phyloP scores from a whole-genome alignment of 164 flowering plant genomes.

The Nelumbo lutea region DNA sequence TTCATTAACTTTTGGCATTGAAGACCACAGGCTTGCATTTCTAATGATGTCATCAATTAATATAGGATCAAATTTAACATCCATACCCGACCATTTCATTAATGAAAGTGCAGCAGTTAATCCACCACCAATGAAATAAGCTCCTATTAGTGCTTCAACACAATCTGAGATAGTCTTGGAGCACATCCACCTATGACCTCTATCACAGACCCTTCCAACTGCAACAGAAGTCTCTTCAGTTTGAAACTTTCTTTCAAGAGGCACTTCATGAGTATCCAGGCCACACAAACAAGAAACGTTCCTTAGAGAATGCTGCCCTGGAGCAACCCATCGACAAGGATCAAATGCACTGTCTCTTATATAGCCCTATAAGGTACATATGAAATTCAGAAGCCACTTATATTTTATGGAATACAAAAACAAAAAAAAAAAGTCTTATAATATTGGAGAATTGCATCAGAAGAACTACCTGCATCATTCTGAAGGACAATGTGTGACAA shows the following conservation, averaged over 20 bases:
- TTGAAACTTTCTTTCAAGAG: conserved; percentile 40
- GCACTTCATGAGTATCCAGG: conserved; percentile 66
- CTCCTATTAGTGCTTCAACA: conserved; percentile 90
- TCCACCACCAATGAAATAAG: conserved; percentile 81
- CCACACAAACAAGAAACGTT: conserved; percentile 69
- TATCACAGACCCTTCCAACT: conserved; percentile 69
- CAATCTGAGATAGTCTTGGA: conserved; percentile 91
- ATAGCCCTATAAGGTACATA: conserved; percentile 46
- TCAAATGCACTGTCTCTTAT: conserved; percentile 82
- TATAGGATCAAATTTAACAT: conserved; percentile 43
- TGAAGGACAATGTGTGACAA: too few species aligned
- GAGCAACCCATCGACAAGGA: conserved; percentile 91
- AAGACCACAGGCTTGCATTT: conserved; percentile 44
- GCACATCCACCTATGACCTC: conserved; percentile 87
- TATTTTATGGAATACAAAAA: not conserved
- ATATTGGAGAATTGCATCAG: too few species aligned
- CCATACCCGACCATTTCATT: conserved; percentile 83
- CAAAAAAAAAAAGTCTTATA: too few species aligned
- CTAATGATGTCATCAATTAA: conserved; percentile 43
- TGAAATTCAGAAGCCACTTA: not conserved
- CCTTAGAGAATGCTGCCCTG: conserved; percentile 65
- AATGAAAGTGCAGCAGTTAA: conserved; percentile 49
- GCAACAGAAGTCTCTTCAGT: conserved; percentile 44
- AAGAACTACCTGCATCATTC: too few species aligned
- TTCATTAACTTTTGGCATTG: conserved; percentile 36